Base-by-base conservation (phyloP, 2,329 filamentous ascomycete species). In the Trichocomaceae sp. region DNA sequence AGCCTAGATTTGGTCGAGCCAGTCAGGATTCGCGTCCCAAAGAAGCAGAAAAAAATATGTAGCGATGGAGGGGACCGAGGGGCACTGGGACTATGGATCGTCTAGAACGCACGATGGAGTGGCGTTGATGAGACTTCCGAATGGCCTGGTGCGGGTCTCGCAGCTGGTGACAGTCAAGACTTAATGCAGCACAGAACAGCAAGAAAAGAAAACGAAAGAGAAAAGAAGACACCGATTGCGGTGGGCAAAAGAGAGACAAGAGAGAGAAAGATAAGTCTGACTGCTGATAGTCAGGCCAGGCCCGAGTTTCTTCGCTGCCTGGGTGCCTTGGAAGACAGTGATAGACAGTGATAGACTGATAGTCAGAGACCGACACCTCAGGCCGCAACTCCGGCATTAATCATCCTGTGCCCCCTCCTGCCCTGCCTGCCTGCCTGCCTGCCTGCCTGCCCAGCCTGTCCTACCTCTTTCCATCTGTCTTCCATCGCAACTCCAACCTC, bases 381-480 rank as follows among this genome's bases (percentile, higher is more conserved):
- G 39, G 39, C 39, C 35, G 35, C 13, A 12, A 17, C 35, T 39
- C 35, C 35, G 35, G 35, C 35, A 45, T 45, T 47, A 29, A 17
- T 47, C 45, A 31, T 47, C 26, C 7, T 26, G 3, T 7, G 13
- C 45, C 13, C 45, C 33, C 20, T 49, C 26, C 3, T 7, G 4
- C 7, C 31, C 47, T 37, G 26, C 47, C 47, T 13, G 19, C 47
- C 23, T 15, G 20, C 22, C 19, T 9, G 23, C 17, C 19, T 17
- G n/a, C 33, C 45, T 41, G 35, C 51, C 31, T 45, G 47, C 29
- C 15, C 47, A 37, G 8, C 19, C 47, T 10, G 26, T 47, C 52
- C 55, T 57, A 57, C 35, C 44, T 55, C 56, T 55, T 42, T 52
- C 51, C 53, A n/a, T n/a, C n/a, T n/a, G n/a, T 51, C 57, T 55